A percentile compares a stretch with the other conserved stretches of the same genome.
Conservation (phyloP, 106 monocot genomes). For the Dendrobium catenatum region DNA sequence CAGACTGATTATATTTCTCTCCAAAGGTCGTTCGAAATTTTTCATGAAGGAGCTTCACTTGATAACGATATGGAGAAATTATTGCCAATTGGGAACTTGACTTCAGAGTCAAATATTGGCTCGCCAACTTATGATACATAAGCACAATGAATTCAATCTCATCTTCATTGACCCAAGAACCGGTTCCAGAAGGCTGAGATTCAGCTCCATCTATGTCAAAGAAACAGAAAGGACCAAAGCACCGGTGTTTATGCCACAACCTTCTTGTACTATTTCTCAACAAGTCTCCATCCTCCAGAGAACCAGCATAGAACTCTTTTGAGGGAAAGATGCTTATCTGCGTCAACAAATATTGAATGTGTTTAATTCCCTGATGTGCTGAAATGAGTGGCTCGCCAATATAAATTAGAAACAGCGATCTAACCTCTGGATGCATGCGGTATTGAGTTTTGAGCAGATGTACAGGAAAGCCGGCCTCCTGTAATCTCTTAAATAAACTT, state of each 20-base stretch:
- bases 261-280: constrained; percentile 54
- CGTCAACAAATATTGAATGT: constrained; percentile 7
- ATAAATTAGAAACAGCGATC: background rate
- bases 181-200: constrained; percentile 65
- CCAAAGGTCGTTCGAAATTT: constrained; percentile 66
- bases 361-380: background rate
- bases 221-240: constrained; percentile 92
- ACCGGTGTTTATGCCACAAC: constrained; percentile 68
- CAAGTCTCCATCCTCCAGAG: constrained; percentile 62
- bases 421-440: constrained; percentile 97
- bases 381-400: background rate
- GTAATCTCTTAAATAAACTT: constrained; percentile 98
- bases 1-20: constrained; percentile 44
- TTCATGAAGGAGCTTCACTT: constrained; percentile 77
- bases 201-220: constrained; percentile 80
- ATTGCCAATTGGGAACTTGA: constrained; percentile 66
- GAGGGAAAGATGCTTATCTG: constrained; percentile 96
- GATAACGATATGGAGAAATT: constrained; percentile 81
- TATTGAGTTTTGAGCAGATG: constrained; percentile 96
- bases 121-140: constrained; percentile 63
- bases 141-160: constrained; percentile 73
- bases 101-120: constrained; percentile 50
- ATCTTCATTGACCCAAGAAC: constrained; percentile 82
- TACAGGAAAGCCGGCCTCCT: constrained; percentile 86
- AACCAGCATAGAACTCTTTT: constrained; percentile 75